Conservation (phyloP, 1,284 basidiomycete species). For the Leccinum fallax region DNA sequence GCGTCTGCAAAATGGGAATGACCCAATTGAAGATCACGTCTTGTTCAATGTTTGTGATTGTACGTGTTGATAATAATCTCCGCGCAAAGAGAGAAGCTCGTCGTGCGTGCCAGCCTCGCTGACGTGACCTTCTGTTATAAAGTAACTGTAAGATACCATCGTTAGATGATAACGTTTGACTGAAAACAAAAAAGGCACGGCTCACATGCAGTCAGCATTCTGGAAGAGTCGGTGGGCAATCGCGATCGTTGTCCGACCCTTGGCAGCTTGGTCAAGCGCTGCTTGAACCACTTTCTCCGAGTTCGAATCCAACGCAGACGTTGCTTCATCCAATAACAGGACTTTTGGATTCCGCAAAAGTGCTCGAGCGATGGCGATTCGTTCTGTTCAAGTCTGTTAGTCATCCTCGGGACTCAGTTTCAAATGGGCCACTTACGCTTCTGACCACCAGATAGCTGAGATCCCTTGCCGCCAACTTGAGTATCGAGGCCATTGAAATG, state of each 20-base stretch:
- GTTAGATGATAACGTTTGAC: constrained; percentile 11
- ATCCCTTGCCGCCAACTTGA: constrained; percentile 89
- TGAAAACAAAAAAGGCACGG: constrained; percentile 13
- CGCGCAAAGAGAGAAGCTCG: constrained; percentile 70
- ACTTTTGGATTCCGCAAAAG: constrained; percentile 95
- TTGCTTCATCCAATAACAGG: constrained; percentile 88
- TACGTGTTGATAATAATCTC: constrained; percentile 89
- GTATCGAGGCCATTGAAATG: constrained; percentile 67
- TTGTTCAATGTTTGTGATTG: constrained; percentile 79
- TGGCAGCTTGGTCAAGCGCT: constrained; percentile 89
- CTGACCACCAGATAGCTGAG: constrained; percentile 92
- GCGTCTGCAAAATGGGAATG: too few relatives aligned
- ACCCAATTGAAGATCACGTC: constrained; percentile 31
- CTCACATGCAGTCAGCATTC: constrained; percentile 92
- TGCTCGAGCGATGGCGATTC: constrained; percentile 96
- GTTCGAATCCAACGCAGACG: constrained; percentile 92
- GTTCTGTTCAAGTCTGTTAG: constrained; percentile 51
- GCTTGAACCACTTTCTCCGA: constrained; percentile 95
- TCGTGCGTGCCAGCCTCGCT: constrained; percentile 89
- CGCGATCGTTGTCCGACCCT: constrained; percentile 88
- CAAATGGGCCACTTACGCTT: constrained; percentile 61
- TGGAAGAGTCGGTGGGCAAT: constrained; percentile 95
- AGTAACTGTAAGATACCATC: constrained; percentile 60
- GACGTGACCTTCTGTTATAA: constrained; percentile 89
- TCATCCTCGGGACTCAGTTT: not conserved